Conservation (phyloP, 148 eudicot genomes). For the Rhododendron mucronatum region DNA sequence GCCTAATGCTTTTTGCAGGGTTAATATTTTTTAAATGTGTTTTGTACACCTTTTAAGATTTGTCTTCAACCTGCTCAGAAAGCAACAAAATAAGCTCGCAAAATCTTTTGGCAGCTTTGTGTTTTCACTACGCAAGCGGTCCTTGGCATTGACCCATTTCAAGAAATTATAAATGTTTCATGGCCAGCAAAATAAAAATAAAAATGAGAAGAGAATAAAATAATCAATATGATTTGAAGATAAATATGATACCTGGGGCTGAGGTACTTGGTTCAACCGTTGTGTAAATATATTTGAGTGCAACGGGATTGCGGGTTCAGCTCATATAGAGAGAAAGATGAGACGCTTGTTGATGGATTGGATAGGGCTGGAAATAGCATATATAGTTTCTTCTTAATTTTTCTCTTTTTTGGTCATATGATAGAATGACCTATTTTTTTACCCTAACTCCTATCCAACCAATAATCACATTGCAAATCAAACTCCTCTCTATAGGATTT, state of each 20-base stretch:
- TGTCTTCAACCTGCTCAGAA: not conserved
- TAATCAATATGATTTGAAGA: no score
- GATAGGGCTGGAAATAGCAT: not conserved
- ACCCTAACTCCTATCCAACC: no score
- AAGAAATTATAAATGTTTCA: not conserved
- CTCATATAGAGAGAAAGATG: not conserved
- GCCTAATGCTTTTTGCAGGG: not conserved
- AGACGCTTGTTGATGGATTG: not conserved
- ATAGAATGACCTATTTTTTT: no score
- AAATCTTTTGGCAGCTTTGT: slow-evolving; percentile 1
- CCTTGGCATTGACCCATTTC: not conserved
- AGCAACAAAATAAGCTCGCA: not conserved
- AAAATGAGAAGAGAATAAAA: no score
- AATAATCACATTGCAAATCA: not conserved
- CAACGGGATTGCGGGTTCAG: not conserved
- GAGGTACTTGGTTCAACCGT: not conserved
- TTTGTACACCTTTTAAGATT: not conserved
- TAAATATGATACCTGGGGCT: not conserved
- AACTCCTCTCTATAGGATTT: not conserved
- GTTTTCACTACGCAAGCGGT: not conserved
- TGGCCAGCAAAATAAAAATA: not conserved
- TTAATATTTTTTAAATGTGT: not conserved
- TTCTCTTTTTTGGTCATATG: no score
- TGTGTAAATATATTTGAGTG: not conserved
- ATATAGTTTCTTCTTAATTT: no score